Percentiles rank a stretch among this genome's conserved stretches.
Conservation (phyloP, 257 asterid genomes). For the Plantago elongata region DNA sequence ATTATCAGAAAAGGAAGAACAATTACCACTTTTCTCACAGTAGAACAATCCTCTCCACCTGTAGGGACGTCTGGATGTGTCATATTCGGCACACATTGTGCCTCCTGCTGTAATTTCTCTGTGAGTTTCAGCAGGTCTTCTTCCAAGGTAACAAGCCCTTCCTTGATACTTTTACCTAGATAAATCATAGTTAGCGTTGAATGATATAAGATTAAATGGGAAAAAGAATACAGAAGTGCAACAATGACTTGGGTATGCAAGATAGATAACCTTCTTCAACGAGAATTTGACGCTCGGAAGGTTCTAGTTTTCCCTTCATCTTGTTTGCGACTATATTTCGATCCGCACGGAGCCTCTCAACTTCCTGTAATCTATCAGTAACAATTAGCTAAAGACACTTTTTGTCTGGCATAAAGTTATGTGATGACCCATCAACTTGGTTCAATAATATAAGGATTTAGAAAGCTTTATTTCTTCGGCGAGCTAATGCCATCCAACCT, state of each 20-base stretch:
- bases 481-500: neutral
- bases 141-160: constrained; percentile 68
- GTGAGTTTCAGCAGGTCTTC: constrained; percentile 77
- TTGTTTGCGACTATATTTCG: constrained; percentile 89
- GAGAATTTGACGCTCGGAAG: constrained; percentile 75
- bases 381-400: constrained; percentile 57
- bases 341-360: constrained; percentile 88
- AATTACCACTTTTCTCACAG: constrained; percentile 67
- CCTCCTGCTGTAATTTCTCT: constrained; percentile 82
- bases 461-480: neutral
- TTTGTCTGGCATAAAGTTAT: neutral
- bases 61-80: constrained; percentile 90
- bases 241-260: constrained; percentile 8
- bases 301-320: constrained; percentile 89
- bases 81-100: constrained; percentile 93
- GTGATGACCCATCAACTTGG: neutral
- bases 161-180: constrained; percentile 80
- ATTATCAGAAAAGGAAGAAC: constrained; percentile 13
- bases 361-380: constrained; percentile 95
- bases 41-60: constrained; percentile 81
- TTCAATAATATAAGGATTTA: neutral
- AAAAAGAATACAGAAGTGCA: neutral
- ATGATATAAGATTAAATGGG: constrained; percentile 4
- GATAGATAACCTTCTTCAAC: constrained; percentile 74
- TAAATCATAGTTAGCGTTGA: constrained; percentile 18